These are phyloP conservation scores for Brassica balearica DNA, from an alignment of 441 rosid species.

Conservation along the genomic window DNA sequence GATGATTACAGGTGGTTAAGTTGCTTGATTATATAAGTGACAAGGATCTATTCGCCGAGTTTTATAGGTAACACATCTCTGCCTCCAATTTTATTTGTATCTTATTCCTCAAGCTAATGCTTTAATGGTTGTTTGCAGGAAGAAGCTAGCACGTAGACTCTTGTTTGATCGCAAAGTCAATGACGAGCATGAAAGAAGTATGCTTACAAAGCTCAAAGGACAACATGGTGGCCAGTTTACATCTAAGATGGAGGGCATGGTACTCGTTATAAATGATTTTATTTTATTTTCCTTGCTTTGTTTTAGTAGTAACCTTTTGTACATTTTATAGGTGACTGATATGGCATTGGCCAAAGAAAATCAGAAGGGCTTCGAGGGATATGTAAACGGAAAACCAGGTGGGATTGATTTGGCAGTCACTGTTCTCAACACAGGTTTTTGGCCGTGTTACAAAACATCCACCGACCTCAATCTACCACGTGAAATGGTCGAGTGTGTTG, in stretches of 20 bases:
- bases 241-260: conserved; percentile 99
- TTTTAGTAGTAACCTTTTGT: too few relatives aligned
- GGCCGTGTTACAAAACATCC: conserved; percentile 92
- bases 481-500: conserved; percentile 82
- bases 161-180: conserved; percentile 95
- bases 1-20: conserved; percentile 58
- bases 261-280: conserved; percentile 42
- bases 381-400: conserved; percentile 59
- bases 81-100: background rate
- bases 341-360: conserved; percentile 80
- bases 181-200: conserved; percentile 93
- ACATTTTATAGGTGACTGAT: conserved; percentile 53
- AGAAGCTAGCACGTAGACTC: conserved; percentile 90
- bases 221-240: conserved; percentile 98
- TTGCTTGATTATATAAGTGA: conserved; percentile 74
- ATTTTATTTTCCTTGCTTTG: too few relatives aligned
- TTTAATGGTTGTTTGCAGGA: conserved; percentile 53
- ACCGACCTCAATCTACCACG: conserved; percentile 74
- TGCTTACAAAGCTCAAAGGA: conserved; percentile 90
- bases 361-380: conserved; percentile 62
- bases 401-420: conserved; percentile 74
- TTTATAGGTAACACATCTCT: conserved; percentile 59
- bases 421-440: conserved; percentile 92
- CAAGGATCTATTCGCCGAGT: conserved; percentile 94
- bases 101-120: too few relatives aligned